Evolutionary conservation across 306 rosid species (phyloP).

Genomic region (Cucurbita pepo): DNA sequence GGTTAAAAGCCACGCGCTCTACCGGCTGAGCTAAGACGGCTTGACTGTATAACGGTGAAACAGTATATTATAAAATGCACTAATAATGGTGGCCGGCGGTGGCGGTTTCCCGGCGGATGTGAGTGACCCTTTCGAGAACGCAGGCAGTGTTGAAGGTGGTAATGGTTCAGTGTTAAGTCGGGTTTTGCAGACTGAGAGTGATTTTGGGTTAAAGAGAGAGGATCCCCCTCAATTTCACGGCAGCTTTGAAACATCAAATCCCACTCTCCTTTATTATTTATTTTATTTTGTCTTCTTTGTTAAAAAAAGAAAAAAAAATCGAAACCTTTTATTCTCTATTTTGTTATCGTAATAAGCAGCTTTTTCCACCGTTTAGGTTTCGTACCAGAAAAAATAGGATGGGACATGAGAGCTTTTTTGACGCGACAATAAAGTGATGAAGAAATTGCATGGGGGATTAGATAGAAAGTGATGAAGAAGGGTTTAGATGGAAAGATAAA

Average conservation of each 20-base stretch:
- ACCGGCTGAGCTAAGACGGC: constrained; percentile 6
- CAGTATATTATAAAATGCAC: too few species aligned
- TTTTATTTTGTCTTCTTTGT: not conserved
- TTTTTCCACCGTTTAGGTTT: not conserved
- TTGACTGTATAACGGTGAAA: not conserved
- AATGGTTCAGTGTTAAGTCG: not conserved
- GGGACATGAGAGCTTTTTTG: not conserved
- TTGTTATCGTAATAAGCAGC: not conserved
- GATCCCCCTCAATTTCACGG: constrained; percentile 8
- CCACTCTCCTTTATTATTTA: not conserved
- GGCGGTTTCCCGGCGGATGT: not conserved
- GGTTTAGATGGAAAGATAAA: not conserved
- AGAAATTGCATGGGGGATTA: too few species aligned
- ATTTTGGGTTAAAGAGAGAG: not conserved
- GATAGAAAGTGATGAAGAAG: too few species aligned
- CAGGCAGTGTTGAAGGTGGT: not conserved
- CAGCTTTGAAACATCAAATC: not conserved
- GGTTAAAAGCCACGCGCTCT: constrained; percentile 7
- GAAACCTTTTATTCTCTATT: not conserved
- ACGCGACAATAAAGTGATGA: not conserved
- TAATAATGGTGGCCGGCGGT: too few species aligned
- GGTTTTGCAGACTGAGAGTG: not conserved
- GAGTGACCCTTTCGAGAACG: not conserved
- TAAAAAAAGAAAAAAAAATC: too few species aligned
- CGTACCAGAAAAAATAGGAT: not conserved